Conservation (phyloP, 139 green algal genomes). For the Chlorella sp. region DNA sequence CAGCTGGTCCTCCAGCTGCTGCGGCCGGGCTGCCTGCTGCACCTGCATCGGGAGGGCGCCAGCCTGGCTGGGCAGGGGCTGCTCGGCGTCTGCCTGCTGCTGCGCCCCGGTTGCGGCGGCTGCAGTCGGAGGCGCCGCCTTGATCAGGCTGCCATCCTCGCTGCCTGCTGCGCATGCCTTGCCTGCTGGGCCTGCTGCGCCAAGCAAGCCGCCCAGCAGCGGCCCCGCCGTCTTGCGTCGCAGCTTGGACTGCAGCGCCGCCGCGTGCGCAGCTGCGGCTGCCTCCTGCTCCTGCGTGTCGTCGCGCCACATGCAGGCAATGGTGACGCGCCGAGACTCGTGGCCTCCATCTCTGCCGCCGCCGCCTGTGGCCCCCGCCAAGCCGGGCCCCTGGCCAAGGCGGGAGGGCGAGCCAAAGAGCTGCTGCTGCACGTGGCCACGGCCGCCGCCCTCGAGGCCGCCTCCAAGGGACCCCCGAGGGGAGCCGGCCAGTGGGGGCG, state of each 20-base stretch:
- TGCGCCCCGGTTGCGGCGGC: background rate
- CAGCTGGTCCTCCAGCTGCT: background rate
- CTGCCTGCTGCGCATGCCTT: background rate
- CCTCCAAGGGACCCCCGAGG: background rate
- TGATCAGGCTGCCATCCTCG: background rate
- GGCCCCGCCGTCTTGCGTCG: background rate
- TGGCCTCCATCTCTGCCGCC: background rate
- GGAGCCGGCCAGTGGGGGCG: background rate
- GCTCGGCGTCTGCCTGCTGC: background rate
- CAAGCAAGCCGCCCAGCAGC: background rate
- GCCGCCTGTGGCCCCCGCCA: background rate
- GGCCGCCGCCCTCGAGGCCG: background rate
- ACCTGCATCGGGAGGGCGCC: background rate
- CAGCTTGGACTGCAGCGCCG: background rate
- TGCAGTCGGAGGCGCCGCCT: background rate
- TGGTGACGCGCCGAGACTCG: background rate
- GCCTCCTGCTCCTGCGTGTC: background rate
- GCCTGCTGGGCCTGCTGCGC: background rate
- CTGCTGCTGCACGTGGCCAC: background rate
- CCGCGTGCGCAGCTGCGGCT: background rate
- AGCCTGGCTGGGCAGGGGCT: background rate
- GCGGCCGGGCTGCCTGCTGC: background rate
- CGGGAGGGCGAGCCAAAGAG: conserved; percentile 14
- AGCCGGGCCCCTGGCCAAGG: background rate
- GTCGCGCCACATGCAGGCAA: background rate